These are phyloP conservation scores for Lonicera japonica DNA, from an alignment of 129 eudicot species.

Conservation along the genomic window DNA sequence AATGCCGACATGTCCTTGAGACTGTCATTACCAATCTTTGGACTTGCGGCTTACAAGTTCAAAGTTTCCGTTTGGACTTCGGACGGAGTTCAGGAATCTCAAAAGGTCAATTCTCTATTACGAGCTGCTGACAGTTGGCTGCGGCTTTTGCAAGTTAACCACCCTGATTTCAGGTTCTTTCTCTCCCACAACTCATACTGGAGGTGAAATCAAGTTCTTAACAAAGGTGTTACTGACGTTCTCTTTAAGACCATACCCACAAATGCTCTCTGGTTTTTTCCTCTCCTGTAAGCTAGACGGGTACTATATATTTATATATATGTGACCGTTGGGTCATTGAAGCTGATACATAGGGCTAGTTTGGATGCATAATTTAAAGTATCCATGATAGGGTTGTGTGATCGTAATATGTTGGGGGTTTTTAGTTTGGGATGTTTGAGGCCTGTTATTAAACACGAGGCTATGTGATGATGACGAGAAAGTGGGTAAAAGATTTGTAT, in stretches of 20 bases:
- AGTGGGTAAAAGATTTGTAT: not conserved
- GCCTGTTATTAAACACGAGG: not conserved
- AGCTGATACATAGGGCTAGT: not conserved
- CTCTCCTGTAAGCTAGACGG: not conserved
- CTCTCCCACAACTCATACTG: constrained; percentile 39
- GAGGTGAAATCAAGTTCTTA: constrained; percentile 25
- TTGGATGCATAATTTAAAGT: not conserved
- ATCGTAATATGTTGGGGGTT: not conserved
- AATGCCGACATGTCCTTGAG: constrained; percentile 36
- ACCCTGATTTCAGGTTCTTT: constrained; percentile 80
- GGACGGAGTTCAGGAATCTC: constrained; percentile 52
- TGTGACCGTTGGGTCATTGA: not conserved
- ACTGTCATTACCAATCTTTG: constrained; percentile 60
- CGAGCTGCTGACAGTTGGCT: constrained; percentile 82
- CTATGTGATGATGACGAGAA: constrained; percentile 12
- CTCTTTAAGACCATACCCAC: not conserved
- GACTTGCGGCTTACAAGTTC: constrained; percentile 78
- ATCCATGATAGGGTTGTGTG: not conserved
- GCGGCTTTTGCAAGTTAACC: constrained; percentile 56
- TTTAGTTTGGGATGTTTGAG: not conserved
- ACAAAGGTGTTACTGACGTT: not conserved
- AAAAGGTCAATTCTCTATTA: constrained; percentile 49
- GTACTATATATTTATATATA: not conserved
- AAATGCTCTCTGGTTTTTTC: not conserved
- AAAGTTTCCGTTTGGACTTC: constrained; percentile 60